Base-by-base conservation (phyloP, 1,139 yeast genomes). In the Groenewaldozyma sp. region DNA sequence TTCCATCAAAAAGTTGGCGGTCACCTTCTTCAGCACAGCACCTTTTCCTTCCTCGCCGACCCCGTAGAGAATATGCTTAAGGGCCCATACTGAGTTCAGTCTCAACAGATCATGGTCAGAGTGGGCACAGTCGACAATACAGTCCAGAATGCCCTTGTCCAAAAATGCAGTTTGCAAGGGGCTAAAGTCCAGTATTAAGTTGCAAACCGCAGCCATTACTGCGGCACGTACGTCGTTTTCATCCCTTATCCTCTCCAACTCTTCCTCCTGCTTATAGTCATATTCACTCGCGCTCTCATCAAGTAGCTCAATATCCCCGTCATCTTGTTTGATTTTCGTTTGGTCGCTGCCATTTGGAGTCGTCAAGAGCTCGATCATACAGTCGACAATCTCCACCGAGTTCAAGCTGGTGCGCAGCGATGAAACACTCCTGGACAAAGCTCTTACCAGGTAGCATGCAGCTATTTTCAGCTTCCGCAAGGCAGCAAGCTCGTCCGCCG, bases 131-230 rank as follows among this genome's bases (percentile, higher is more conserved):
- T 60, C 68, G 36, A 66, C 61, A 36, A 78, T 68, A 2, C 69
- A 56, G 4, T 72, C 64, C 31, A 82, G 67, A 3, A 74, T 62
- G 2, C 77, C 82, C 45, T 73, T 68, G 17, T 74, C 71, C 27
- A 79, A 63, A 40, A 82, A 67, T 36, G 69, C 70, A 36, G 71
- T 65, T 39, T 84, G 72, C 49, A 83, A 66, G 1, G 91, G 82
- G 40, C 88, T 78, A 56, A 84, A 86, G 47, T 86, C 95, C 24
- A 86, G 69, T 9, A 83, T 76, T 40, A 84, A 68, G 54, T 87
- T 87, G 31, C 94, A 82, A 20, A 83, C 61, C 2, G 78, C 72
- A 2, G 93, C 84, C 56, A 83, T 66, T 1, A 79, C 70, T 4
- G 80, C 70, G 0, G 80, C 70, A 49, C 73, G 71, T 35, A 78